Base-by-base conservation (phyloP, 169 alveolate genomes). In the Amoebophrya sp. region DNA sequence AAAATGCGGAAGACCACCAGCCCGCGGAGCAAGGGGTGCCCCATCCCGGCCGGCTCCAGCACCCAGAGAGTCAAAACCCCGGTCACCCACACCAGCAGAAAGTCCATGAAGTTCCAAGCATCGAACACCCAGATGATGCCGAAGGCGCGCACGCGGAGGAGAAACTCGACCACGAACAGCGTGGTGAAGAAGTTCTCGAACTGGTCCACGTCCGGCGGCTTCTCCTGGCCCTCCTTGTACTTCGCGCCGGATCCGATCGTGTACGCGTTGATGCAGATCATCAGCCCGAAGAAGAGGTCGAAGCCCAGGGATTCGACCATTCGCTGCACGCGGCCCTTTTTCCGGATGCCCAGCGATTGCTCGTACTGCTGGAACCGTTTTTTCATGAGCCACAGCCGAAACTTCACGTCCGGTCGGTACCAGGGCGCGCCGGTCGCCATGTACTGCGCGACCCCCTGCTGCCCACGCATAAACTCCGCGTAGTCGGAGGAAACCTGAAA, bases 81-180 rank as follows among this genome's bases (percentile, higher is more conserved):
- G 90, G 90, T 88, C 7, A 88, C 41, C 42, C 45, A 88, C 45
- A 88, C 90, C 39, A 43, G 70, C 26, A 88, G 90, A 41, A 88
- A 88, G 41, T 88, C 90, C 42, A 38, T 38, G 23, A 88, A 88
- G 48, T 88, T 88, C 41, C 39, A 41, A 10, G 50, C 70, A 29
- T 88, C 90, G 43, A 88, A 88, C 70, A 88, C 38, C 90, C 90
- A 88, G 31, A 88, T 41, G 45, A 45, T 29, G 38, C 90, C 90
- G 10, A 34, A 45, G 16, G 90, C 40, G 26, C 78, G 34, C 26
- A 88, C 90, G 5, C 90, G 38, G 38, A 88, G 41, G 26, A 88
- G 26, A 45, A 45, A 88, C 41, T 88, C 90, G 18, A 38, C 58
- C 34, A 88, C 45, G 40, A 88, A 88, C 13, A 88, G 70, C n/a